A percentile compares a stretch with the other conserved stretches of the same genome.
These are phyloP conservation scores for Crucibulum laeve DNA, from an alignment of 768 basidiomycete species.

Conservation along the genomic window DNA sequence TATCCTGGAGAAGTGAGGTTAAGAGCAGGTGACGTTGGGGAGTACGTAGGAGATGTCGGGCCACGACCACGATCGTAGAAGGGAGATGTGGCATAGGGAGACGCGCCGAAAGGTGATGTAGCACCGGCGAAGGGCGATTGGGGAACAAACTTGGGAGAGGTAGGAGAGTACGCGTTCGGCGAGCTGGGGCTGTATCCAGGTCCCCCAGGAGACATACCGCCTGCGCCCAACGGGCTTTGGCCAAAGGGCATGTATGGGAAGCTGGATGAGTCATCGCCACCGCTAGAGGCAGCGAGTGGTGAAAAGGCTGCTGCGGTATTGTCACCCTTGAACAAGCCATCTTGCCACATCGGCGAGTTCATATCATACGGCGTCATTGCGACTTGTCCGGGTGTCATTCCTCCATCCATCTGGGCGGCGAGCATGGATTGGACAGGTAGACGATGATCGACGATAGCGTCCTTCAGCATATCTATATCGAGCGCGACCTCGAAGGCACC, in stretches of 20 bases:
- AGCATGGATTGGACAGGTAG: slow-evolving; percentile 82
- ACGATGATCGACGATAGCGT: slow-evolving; percentile 95
- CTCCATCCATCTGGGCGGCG: slow-evolving; percentile 74
- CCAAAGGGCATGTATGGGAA: slow-evolving; percentile 75
- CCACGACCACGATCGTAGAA: slow-evolving; percentile 64
- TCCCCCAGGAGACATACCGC: slow-evolving; percentile 85
- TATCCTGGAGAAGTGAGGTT: slow-evolving; percentile 81
- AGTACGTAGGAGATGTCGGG: slow-evolving; percentile 79
- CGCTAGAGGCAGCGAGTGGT: slow-evolving; percentile 84
- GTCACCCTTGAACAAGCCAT: slow-evolving; percentile 74
- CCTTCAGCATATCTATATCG: slow-evolving; percentile 98
- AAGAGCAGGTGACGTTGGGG: slow-evolving; percentile 82
- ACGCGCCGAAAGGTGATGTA: slow-evolving; percentile 78
- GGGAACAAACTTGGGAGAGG: slow-evolving; percentile 81
- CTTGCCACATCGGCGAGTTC: slow-evolving; percentile 82
- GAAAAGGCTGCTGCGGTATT: slow-evolving; percentile 89
- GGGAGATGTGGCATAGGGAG: slow-evolving; percentile 81
- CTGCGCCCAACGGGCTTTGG: slow-evolving; percentile 82
- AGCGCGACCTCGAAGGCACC: slow-evolving; percentile 94
- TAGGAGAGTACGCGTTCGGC: slow-evolving; percentile 84
- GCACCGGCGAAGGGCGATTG: slow-evolving; percentile 82
- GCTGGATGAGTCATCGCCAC: slow-evolving; percentile 75
- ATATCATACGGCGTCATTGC: slow-evolving; percentile 97
- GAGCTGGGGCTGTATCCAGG: slow-evolving; percentile 90
- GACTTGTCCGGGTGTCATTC: slow-evolving; percentile 88